Conservation (phyloP, 352 stramenopile genomes). For the Aphanomyces astaci region DNA sequence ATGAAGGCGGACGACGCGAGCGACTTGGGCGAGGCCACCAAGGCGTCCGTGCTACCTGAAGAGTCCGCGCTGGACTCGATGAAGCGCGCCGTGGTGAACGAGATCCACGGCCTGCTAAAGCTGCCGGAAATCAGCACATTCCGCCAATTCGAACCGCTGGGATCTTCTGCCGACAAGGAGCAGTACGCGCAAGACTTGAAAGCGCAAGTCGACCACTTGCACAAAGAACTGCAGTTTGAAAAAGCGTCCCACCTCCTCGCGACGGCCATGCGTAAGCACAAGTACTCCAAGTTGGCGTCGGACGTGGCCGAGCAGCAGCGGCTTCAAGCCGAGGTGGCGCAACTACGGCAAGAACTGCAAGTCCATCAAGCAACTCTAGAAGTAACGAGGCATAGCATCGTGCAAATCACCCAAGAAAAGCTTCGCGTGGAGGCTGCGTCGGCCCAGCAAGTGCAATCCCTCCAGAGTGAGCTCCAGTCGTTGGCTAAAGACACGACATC, state of each 20-base stretch:
- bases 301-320: slow-evolving; percentile 1
- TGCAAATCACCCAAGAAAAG: neutral
- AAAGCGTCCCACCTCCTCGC: slow-evolving; percentile 14
- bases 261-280: slow-evolving; percentile 13
- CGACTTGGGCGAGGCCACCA: neutral
- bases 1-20: neutral
- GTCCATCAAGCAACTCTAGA: slow-evolving; percentile 11
- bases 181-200: slow-evolving; percentile 11
- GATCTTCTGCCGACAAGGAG: slow-evolving; percentile 29
- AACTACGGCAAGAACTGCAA: slow-evolving; percentile 2
- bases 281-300: neutral
- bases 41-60: neutral
- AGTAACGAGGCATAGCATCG: neutral
- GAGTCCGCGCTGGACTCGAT: slow-evolving; percentile 37
- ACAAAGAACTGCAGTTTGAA: slow-evolving; percentile 14
- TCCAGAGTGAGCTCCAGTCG: neutral
- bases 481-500: neutral
- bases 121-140: slow-evolving; percentile 58
- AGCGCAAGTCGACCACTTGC: slow-evolving; percentile 9
- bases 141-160: slow-evolving; percentile 62
- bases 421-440: neutral
- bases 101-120: slow-evolving; percentile 59
- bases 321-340: slow-evolving; percentile 7
- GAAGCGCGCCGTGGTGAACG: slow-evolving; percentile 68
- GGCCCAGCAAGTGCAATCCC: neutral